A percentile compares a stretch with the other conserved stretches of the same genome.
These are phyloP conservation scores for Chaetomium sp. DNA, from an alignment of 2,329 filamentous ascomycete genomes.

Conservation along the genomic window DNA sequence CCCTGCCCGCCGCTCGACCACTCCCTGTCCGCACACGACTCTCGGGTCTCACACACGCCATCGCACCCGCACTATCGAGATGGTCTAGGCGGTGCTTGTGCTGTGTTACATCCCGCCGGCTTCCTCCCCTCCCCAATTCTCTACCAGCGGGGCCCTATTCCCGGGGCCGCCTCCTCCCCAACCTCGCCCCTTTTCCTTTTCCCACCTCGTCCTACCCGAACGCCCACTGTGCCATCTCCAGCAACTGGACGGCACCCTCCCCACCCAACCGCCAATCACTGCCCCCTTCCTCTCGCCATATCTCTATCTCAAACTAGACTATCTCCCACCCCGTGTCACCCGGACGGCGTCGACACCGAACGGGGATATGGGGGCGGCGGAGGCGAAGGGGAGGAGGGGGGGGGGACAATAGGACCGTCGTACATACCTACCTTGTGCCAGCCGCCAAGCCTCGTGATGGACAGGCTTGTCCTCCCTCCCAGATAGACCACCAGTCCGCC, in stretches of 20 bases:
- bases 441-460: conserved; percentile 19
- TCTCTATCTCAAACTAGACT: conserved; percentile 15
- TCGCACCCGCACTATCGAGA: conserved; percentile 25
- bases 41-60: conserved; percentile 17
- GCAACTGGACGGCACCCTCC: not conserved
- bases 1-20: not conserved
- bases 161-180: not conserved
- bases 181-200: not conserved
- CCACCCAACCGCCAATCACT: not conserved
- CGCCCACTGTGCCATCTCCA: not conserved
- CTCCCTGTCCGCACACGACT: not conserved
- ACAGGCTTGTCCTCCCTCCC: not conserved
- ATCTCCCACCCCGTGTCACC: conserved; percentile 7
- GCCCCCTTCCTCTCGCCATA: not conserved
- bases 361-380: not conserved
- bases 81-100: conserved; percentile 9
- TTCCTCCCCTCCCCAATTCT: not conserved
- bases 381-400: too few species aligned
- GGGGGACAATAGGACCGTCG: not conserved
- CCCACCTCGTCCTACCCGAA: not conserved
- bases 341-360: not conserved
- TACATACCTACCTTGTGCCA: not conserved
- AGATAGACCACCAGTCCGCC: not conserved
- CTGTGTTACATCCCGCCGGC: not conserved
- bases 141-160: not conserved